Evolutionary conservation across 257 asterid species (phyloP).

Genomic region (Avicennia marina): DNA sequence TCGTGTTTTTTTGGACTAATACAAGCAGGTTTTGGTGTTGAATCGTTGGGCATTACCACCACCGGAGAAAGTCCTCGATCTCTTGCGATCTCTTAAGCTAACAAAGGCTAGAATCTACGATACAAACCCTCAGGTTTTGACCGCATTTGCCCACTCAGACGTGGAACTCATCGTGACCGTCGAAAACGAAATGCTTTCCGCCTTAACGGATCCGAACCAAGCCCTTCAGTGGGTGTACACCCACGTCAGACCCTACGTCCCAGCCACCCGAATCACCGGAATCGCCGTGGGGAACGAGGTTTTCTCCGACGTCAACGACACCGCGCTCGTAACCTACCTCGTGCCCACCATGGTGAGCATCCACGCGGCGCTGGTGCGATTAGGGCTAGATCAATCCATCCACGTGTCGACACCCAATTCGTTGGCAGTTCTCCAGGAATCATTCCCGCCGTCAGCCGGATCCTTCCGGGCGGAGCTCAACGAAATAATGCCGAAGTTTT

Average conservation of each 20-base stretch:
- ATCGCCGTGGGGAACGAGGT: conserved; percentile 88
- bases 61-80: conserved; percentile 58
- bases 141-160: conserved; percentile 65
- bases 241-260: conserved; percentile 52
- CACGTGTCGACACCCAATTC: neutral
- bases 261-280: conserved; percentile 75
- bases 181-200: conserved; percentile 51
- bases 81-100: conserved; percentile 53
- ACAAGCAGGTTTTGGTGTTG: conserved; percentile 30
- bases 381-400: neutral
- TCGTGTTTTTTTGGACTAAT: too few relatives aligned
- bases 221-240: conserved; percentile 72
- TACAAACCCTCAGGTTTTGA: conserved; percentile 59
- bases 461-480: neutral
- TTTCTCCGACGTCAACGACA: conserved; percentile 21
- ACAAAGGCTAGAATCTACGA: conserved; percentile 82
- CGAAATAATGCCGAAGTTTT: neutral
- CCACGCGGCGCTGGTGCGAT: neutral
- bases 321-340: neutral
- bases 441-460: neutral
- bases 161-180: conserved; percentile 71
- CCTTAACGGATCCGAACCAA: conserved; percentile 43
- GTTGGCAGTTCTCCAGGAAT: neutral
- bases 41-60: conserved; percentile 67
- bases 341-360: neutral